phyloP scores from a whole-genome alignment of 495 filamentous ascomycete genomes.

The Penicillium waksmanii region DNA sequence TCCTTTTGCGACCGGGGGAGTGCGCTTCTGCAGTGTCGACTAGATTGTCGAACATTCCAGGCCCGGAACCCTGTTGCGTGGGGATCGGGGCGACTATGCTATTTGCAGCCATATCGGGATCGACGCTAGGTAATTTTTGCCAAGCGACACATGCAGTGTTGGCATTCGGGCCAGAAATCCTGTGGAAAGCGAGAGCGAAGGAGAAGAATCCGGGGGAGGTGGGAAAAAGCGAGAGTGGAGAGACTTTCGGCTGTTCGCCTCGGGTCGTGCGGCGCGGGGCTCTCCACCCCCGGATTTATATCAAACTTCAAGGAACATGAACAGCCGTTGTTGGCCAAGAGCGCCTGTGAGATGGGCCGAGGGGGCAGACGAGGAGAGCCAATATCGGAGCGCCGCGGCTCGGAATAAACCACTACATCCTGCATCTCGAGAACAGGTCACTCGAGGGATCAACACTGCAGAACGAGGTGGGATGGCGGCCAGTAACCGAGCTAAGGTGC shows the following conservation, averaged over 20 bases:
- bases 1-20: constrained; percentile 35
- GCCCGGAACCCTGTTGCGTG: constrained; percentile 20
- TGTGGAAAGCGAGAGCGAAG: not conserved
- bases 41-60: constrained; percentile 11
- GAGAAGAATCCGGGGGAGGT: constrained; percentile 17
- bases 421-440: constrained; percentile 7
- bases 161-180: too few species aligned
- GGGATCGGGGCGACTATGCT: constrained; percentile 19
- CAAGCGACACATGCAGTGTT: constrained; percentile 8
- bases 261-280: not conserved
- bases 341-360: too few species aligned
- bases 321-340: too few species aligned
- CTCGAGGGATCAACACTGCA: constrained; percentile 15
- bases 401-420: not conserved
- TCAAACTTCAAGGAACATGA: too few species aligned
- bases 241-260: constrained; percentile 1
- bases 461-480: constrained; percentile 11
- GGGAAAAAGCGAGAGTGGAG: constrained; percentile 8
- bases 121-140: constrained; percentile 17
- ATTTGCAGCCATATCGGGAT: constrained; percentile 25
- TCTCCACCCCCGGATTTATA: constrained; percentile 10
- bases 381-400: too few species aligned
- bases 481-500: constrained; percentile 2
- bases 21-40: constrained; percentile 1
- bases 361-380: too few species aligned